Evolutionary conservation across 2,329 filamentous ascomycete species (phyloP), one percentile per base, ranked within the genome.

Genomic region (Dothiorella sarmentorum): DNA sequence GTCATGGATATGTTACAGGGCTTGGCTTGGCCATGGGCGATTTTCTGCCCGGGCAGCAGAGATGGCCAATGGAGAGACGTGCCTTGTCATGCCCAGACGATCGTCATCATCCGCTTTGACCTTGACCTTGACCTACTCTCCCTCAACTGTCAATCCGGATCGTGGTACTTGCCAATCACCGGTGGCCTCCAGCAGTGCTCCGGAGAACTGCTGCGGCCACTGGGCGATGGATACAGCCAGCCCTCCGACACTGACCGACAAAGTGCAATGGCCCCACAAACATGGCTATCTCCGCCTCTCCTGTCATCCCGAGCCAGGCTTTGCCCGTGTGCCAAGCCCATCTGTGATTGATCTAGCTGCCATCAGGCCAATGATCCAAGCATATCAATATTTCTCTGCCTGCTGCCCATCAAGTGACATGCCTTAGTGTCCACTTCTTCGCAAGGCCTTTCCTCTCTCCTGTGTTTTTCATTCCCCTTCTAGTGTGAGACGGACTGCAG

Each of bases 31-130:
- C 13, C 15, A 26, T 53, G 49, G 29, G 49, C 22, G 33, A 53
- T 29, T 53, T 31, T 53, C 49, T 53, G 49, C 49, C 49, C 33
- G 49, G 49, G 49, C 49, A 53, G 49, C n/a, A 53, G 22, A 53
- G 40, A 53, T 53, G 49, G 35, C 49, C 49, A 53, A 40, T 53
- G 24, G 24, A 22, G 35, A 6, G 9, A 20, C 20, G 13, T 33
- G 31, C 10, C 15, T 29, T 18, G 26, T 18, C 18, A 17, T 44
- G 42, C 42, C 42, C 22, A 22, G 42, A n/a, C n/a, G 42, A 17
- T 11, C 20, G 22, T 13, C 26, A 17, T 6, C 24, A 20, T 17
- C 44, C 17, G 44, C 44, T 20, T 29, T 10, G 13, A 26, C 17
- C 26, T 47, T 29, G 5, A 33, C 27, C 44, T n/a, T n/a, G n/a